A percentile compares a stretch with the other conserved stretches of the same genome.
Conservation (phyloP, 345 rosid genomes). For the Capsella bursapastoris region DNA sequence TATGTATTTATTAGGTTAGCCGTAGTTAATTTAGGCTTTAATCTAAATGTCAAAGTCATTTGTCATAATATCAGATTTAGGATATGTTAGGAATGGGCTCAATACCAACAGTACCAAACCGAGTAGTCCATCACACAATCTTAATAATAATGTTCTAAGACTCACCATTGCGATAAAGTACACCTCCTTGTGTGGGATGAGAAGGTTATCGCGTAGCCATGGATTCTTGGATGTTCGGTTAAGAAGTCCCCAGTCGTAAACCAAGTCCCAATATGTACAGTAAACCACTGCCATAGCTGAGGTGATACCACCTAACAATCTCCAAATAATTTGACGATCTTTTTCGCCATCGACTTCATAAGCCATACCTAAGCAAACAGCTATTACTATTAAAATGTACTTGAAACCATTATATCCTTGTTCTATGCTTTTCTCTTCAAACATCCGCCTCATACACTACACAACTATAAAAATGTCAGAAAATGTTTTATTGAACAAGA, state of each 20-base stretch:
- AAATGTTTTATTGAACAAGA: neutral
- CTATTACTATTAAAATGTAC: conserved; percentile 57
- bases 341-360: conserved; percentile 40
- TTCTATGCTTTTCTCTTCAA: conserved; percentile 54
- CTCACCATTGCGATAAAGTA: conserved; percentile 76
- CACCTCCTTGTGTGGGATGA: conserved; percentile 52
- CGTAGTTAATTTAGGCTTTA: no score
- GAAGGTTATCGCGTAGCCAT: conserved; percentile 76
- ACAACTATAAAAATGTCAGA: conserved; percentile 6
- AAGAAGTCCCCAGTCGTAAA: conserved; percentile 79
- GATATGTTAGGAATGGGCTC: neutral
- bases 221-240: conserved; percentile 58
- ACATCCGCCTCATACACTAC: conserved; percentile 62
- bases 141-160: neutral
- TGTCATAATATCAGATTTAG: no score
- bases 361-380: conserved; percentile 54
- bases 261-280: conserved; percentile 72
- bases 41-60: no score
- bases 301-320: conserved; percentile 49
- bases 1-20: no score
- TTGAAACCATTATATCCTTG: conserved; percentile 60
- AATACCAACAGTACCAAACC: neutral
- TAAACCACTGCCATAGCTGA: conserved; percentile 57
- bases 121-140: neutral
- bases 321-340: conserved; percentile 44